Evolutionary conservation across 202 grass and related monocot genomes (phyloP).

Genomic region (Zoysia matrella): DNA sequence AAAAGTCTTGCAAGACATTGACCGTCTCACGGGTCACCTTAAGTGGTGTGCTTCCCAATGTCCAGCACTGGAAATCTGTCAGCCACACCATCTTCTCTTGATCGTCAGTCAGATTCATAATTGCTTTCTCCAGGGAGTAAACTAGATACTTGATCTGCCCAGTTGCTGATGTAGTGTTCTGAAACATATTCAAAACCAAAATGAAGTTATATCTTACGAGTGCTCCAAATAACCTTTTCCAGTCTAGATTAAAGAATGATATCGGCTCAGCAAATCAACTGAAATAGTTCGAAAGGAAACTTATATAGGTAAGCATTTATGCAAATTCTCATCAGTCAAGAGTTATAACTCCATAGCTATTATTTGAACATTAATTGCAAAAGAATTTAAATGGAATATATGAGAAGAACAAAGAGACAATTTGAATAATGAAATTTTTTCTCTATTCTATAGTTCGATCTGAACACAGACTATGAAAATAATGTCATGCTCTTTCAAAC

Average conservation of each 20-base stretch:
- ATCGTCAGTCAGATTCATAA: slow-evolving; percentile 58
- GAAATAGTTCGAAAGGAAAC: background rate
- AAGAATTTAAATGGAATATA: no score
- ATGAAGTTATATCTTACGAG: background rate
- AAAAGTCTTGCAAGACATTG: slow-evolving; percentile 73
- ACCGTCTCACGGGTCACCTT: slow-evolving; percentile 73
- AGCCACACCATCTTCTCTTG: slow-evolving; percentile 90
- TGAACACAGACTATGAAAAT: background rate
- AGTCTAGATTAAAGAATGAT: background rate
- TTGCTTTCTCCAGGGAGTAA: slow-evolving; percentile 81
- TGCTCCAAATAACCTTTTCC: no score
- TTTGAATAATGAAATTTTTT: background rate
- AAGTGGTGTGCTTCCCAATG: slow-evolving; percentile 65
- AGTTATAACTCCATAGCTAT: background rate
- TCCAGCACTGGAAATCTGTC: slow-evolving; percentile 78
- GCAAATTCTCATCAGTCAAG: background rate
- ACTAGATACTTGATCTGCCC: slow-evolving; percentile 85
- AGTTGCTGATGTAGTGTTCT: slow-evolving; percentile 69
- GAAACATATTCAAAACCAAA: slow-evolving; percentile 23
- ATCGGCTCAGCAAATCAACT: slow-evolving; percentile 4
- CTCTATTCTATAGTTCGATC: slow-evolving; percentile 22
- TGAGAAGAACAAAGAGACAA: background rate
- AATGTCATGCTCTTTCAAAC: slow-evolving; percentile 4
- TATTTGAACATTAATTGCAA: background rate
- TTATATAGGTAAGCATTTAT: background rate